A percentile compares a stretch with the other conserved stretches of the same genome.
phyloP scores from a whole-genome alignment of 176 grass and related monocot species.

The Musa acuminata region DNA sequence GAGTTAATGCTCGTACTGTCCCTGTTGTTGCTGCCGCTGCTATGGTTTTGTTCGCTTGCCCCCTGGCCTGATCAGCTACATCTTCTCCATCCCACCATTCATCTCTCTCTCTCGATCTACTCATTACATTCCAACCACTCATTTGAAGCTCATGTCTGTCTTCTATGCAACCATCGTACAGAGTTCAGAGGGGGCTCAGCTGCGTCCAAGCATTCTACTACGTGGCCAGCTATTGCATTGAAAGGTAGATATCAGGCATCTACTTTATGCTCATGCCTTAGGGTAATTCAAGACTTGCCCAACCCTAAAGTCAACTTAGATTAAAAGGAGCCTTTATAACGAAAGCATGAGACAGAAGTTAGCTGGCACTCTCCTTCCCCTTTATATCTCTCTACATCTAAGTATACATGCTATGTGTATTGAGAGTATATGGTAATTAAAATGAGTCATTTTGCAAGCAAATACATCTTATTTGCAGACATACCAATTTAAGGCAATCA shows the following conservation, averaged over 20 bases:
- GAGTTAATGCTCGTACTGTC: neutral
- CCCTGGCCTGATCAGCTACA: neutral
- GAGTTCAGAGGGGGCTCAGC: neutral
- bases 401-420: too few species aligned
- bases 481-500: too few species aligned
- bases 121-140: neutral
- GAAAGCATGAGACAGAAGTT: too few species aligned
- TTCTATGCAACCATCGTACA: neutral
- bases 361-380: too few species aligned
- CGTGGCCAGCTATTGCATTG: neutral
- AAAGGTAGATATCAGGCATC: neutral
- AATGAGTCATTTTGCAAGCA: too few species aligned
- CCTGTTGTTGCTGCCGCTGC: neutral
- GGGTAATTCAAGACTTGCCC: neutral
- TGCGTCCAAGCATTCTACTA: neutral
- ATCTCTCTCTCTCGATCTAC: neutral
- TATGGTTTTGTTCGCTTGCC: neutral
- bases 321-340: neutral
- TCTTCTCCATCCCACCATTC: too few species aligned
- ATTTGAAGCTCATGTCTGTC: slow-evolving; percentile 1
- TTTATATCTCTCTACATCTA: too few species aligned
- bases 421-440: too few species aligned
- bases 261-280: neutral
- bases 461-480: too few species aligned
- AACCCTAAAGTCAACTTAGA: neutral